Percentiles rank a stretch among this genome's conserved stretches.
Conservation (phyloP, 2,329 filamentous ascomycete species). For the Plenodomus lindquistii region DNA sequence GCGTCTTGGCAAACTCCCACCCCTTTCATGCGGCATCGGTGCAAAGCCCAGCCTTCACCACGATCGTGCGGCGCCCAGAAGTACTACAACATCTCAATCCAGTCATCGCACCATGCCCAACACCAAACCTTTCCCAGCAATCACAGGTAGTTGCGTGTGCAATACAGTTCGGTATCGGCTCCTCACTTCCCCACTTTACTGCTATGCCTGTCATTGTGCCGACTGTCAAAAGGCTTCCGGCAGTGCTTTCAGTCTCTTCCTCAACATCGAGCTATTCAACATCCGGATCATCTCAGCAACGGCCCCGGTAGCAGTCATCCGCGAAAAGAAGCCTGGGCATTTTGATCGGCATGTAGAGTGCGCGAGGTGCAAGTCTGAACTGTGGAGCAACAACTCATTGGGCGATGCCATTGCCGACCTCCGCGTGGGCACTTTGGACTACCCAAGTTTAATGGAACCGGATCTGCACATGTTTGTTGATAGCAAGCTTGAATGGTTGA, state of each 20-base stretch:
- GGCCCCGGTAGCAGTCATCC: slow-evolving; percentile 10
- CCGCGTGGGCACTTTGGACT: slow-evolving; percentile 32
- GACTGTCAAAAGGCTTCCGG: slow-evolving; percentile 34
- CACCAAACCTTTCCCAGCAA: slow-evolving; percentile 27
- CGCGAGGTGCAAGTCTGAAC: slow-evolving; percentile 20
- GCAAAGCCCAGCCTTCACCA: background rate
- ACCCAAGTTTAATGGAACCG: slow-evolving; percentile 33
- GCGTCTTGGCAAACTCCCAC: background rate
- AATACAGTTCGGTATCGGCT: slow-evolving; percentile 28
- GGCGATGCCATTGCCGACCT: slow-evolving; percentile 17
- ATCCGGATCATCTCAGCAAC: slow-evolving; percentile 21
- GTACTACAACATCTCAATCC: background rate
- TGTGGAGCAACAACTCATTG: slow-evolving; percentile 22
- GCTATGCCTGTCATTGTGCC: slow-evolving; percentile 36
- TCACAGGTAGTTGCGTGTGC: slow-evolving; percentile 36
- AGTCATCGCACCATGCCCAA: slow-evolving; percentile 1
- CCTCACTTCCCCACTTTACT: slow-evolving; percentile 33
- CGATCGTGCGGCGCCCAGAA: background rate
- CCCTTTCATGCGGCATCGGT: background rate
- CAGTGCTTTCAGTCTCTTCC: slow-evolving; percentile 25
- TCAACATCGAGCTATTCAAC: slow-evolving; percentile 29
- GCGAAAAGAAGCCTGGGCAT: background rate
- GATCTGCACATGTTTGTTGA: slow-evolving; percentile 34
- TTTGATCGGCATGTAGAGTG: slow-evolving; percentile 16
- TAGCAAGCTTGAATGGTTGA: slow-evolving; percentile 36